phyloP scores from a whole-genome alignment of 2,329 filamentous ascomycete species.

The Microdochium nivale region DNA sequence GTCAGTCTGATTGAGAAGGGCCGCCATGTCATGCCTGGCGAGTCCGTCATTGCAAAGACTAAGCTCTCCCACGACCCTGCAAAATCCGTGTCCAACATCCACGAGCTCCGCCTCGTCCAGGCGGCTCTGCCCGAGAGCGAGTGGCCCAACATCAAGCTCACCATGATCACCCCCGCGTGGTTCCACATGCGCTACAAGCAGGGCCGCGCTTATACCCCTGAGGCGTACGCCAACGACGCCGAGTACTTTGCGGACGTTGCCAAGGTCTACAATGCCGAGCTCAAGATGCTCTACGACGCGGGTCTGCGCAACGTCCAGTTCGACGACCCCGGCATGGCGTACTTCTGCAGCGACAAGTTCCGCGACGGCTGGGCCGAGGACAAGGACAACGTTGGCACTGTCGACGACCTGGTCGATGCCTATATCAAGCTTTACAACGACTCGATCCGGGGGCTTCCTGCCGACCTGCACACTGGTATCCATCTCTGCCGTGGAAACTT shows the following conservation, averaged over 20 bases:
- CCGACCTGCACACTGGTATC: conserved; percentile 68
- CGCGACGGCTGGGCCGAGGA: conserved; percentile 61
- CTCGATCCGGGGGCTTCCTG: conserved; percentile 51
- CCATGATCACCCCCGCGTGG: conserved; percentile 45
- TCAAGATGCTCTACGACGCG: conserved; percentile 51
- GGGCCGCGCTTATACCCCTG: conserved; percentile 44
- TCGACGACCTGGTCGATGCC: conserved; percentile 63
- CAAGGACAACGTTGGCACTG: conserved; percentile 55
- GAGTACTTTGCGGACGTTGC: conserved; percentile 60
- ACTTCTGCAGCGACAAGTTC: conserved; percentile 69
- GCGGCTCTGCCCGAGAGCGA: conserved; percentile 33
- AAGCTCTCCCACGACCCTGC: conserved; percentile 35
- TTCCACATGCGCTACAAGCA: conserved; percentile 51
- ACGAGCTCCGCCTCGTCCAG: conserved; percentile 40
- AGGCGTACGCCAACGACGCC: conserved; percentile 46
- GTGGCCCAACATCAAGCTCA: conserved; percentile 44
- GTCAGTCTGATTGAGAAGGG: conserved; percentile 43
- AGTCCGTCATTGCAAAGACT: conserved; percentile 41
- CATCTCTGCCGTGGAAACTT: conserved; percentile 67
- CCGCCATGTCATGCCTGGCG: conserved; percentile 46
- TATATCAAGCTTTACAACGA: conserved; percentile 75
- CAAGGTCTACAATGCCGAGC: conserved; percentile 55
- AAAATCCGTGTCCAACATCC: conserved; percentile 36
- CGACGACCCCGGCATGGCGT: conserved; percentile 58
- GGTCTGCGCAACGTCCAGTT: conserved; percentile 60